Conservation (phyloP, 2,329 filamentous ascomycete genomes). For the Neonectria magnoliae region DNA sequence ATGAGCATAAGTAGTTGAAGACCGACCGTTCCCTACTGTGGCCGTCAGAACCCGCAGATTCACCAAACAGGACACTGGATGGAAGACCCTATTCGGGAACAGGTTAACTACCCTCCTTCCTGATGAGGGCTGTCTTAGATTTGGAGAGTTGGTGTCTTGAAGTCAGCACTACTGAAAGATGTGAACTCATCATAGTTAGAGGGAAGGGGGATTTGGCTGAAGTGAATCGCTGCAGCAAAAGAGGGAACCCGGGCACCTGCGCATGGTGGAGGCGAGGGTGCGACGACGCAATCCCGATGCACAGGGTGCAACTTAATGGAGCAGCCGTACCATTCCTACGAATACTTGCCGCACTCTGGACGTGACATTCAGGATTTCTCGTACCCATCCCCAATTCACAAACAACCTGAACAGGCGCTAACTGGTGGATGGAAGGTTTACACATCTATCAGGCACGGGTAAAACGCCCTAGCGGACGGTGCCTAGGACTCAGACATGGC, state of each 20-base stretch:
- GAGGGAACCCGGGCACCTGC: neutral
- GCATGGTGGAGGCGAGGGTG: neutral
- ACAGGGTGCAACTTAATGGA: neutral
- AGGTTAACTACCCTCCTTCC: neutral
- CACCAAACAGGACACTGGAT: neutral
- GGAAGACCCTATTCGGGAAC: neutral
- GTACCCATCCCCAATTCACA: neutral
- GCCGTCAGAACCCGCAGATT: neutral
- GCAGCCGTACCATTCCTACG: too few species aligned
- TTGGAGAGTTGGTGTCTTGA: neutral
- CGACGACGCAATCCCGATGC: neutral
- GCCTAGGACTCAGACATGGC: neutral
- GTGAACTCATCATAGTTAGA: neutral
- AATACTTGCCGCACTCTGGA: neutral
- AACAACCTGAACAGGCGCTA: neutral
- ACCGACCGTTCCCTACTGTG: neutral
- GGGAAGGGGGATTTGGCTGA: neutral
- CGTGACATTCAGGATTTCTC: neutral
- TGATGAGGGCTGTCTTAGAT: neutral
- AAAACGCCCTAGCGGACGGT: constrained; percentile 13
- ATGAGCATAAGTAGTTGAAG: constrained; percentile 25
- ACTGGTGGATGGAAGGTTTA: constrained; percentile 7
- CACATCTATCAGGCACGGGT: constrained; percentile 1
- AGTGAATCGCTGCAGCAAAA: neutral
- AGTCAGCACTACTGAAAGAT: neutral